A percentile compares a stretch with the other conserved stretches of the same genome.
Evolutionary conservation across 176 grass and related monocot species (phyloP).

Genomic region (Musa troglodytarum): DNA sequence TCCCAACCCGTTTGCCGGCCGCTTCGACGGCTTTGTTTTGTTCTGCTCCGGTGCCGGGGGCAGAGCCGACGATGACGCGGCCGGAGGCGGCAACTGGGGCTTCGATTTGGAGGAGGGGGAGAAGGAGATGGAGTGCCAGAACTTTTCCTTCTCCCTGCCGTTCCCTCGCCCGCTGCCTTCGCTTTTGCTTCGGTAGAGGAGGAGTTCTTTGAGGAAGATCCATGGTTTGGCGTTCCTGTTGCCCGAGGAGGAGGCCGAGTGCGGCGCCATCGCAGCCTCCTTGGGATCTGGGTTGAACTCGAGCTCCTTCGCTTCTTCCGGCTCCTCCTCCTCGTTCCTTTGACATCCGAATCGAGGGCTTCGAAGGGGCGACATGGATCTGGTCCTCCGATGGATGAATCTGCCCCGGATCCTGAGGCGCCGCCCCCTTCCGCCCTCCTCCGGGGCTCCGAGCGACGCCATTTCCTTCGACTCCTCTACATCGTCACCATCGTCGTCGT

Average conservation of each 20-base stretch:
- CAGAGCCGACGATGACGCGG: neutral
- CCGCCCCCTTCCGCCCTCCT: constrained; percentile 28
- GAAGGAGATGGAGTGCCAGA: constrained; percentile 61
- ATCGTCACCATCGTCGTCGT: constrained; percentile 2
- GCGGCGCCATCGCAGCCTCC: constrained; percentile 14
- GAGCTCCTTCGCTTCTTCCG: constrained; percentile 19
- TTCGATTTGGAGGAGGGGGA: constrained; percentile 31
- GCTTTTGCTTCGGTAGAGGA: constrained; percentile 94
- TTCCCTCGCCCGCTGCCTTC: constrained; percentile 40
- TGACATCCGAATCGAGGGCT: constrained; percentile 54
- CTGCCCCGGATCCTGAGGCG: constrained; percentile 44
- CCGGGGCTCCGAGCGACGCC: neutral
- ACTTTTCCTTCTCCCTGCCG: constrained; percentile 31
- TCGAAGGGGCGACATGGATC: constrained; percentile 85
- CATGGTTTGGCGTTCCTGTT: constrained; percentile 55
- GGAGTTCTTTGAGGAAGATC: constrained; percentile 76
- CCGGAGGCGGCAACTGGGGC: constrained; percentile 17
- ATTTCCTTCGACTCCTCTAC: constrained; percentile 30
- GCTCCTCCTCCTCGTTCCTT: constrained; percentile 1
- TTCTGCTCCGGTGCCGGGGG: neutral
- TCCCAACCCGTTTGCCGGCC: neutral
- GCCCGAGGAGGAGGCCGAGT: constrained; percentile 46
- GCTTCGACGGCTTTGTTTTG: constrained; percentile 11
- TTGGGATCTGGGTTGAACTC: constrained; percentile 20
- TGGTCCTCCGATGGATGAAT: constrained; percentile 63